Evolutionary conservation across 169 alveolate genomes (phyloP).

Genomic region (Eimeria sp.): DNA sequence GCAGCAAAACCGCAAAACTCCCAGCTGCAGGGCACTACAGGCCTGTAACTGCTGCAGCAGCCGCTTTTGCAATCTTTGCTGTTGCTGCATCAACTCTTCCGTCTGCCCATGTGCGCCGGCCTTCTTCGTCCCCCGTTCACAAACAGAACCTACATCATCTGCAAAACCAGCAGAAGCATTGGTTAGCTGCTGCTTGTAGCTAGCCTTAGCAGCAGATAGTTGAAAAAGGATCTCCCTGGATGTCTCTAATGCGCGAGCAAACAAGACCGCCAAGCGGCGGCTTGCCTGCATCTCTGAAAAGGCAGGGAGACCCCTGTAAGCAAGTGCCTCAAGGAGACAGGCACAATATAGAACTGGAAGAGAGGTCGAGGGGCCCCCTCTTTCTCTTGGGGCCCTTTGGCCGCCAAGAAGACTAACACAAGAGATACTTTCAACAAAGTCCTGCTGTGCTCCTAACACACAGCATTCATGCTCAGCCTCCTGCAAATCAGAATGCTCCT

Average conservation of each 20-base stretch:
- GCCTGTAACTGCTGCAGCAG: constrained; percentile 20
- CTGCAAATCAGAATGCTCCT: too few species aligned
- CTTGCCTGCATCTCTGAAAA: constrained; percentile 30
- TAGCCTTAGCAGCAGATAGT: not conserved
- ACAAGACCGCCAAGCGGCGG: not conserved
- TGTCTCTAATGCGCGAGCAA: not conserved
- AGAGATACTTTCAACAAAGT: too few species aligned
- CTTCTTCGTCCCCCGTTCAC: not conserved
- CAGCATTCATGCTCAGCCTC: too few species aligned
- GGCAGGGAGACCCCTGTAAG: constrained; percentile 7
- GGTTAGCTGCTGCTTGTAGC: not conserved
- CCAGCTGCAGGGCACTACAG: constrained; percentile 5
- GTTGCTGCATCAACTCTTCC: not conserved
- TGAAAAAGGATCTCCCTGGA: not conserved
- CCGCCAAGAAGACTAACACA: not conserved
- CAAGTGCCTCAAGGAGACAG: constrained; percentile 40
- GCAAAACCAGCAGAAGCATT: not conserved
- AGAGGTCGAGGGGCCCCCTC: not conserved
- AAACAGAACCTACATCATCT: not conserved
- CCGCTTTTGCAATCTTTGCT: not conserved
- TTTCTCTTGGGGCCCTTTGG: not conserved
- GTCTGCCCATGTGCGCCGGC: not conserved
- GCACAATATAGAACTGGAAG: constrained; percentile 5
- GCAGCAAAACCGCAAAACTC: constrained; percentile 34
- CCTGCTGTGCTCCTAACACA: too few species aligned